Evolutionary conservation across 148 eudicot species (phyloP).

Genomic region (Pharnaceum exiguum): DNA sequence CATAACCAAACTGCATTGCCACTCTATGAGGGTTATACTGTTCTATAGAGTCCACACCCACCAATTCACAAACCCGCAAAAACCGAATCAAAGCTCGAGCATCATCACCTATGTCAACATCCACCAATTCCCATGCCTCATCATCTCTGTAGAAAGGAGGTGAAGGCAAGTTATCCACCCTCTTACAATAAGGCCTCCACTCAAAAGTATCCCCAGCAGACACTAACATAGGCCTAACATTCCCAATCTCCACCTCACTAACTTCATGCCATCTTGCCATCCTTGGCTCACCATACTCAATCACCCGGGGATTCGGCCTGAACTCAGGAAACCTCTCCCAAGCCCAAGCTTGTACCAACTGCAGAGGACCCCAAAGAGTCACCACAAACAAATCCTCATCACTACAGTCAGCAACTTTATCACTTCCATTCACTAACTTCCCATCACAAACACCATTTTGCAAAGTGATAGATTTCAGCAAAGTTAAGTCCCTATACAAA

Average conservation of each 20-base stretch:
- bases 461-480: constrained; percentile 17
- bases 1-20: constrained; percentile 57
- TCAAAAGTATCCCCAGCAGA: constrained; percentile 23
- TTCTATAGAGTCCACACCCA: constrained; percentile 33
- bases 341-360: constrained; percentile 45
- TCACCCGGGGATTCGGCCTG: constrained; percentile 20
- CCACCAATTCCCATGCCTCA: constrained; percentile 12
- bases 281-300: constrained; percentile 29
- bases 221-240: constrained; percentile 24
- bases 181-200: constrained; percentile 45
- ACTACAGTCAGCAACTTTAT: not conserved
- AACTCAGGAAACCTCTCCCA: constrained; percentile 51
- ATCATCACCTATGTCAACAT: constrained; percentile 9
- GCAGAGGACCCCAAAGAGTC: constrained; percentile 31
- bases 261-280: constrained; percentile 36
- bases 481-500: constrained; percentile 38
- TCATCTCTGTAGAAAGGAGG: constrained; percentile 13
- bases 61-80: constrained; percentile 37
- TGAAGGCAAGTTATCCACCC: constrained; percentile 1
- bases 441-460: not conserved
- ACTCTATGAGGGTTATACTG: constrained; percentile 52
- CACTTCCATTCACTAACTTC: not conserved
- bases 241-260: constrained; percentile 6
- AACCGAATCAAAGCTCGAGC: constrained; percentile 23
- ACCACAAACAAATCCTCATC: constrained; percentile 14